phyloP scores from a whole-genome alignment of 2,329 filamentous ascomycete species.

The Juglanconis juglandina region DNA sequence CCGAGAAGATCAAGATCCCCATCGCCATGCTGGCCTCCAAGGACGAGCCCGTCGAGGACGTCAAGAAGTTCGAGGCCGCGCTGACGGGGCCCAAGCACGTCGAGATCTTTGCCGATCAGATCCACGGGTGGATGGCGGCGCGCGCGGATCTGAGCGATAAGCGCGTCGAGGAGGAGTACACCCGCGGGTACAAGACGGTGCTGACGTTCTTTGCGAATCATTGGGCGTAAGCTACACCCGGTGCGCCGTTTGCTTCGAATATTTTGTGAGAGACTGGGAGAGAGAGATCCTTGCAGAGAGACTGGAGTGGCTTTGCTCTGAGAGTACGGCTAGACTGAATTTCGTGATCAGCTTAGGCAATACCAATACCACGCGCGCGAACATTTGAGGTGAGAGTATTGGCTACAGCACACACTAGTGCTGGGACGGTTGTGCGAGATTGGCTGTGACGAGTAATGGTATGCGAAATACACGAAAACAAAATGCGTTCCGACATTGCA shows the following conservation, averaged over 20 bases:
- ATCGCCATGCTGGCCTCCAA: conserved; percentile 62
- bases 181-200: conserved; percentile 58
- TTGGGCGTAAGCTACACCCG: conserved; percentile 24
- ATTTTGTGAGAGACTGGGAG: background rate
- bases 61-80: conserved; percentile 53
- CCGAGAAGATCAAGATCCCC: conserved; percentile 56
- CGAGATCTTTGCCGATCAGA: conserved; percentile 64
- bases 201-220: conserved; percentile 57
- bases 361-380: background rate
- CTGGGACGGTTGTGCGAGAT: background rate
- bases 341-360: background rate
- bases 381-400: background rate
- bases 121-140: conserved; percentile 73
- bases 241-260: background rate
- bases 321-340: background rate
- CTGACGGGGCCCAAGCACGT: conserved; percentile 56
- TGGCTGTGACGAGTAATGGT: background rate
- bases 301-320: background rate
- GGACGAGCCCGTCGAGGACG: conserved; percentile 56
- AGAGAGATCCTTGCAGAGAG: background rate
- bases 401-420: no score
- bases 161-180: conserved; percentile 59
- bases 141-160: conserved; percentile 56
- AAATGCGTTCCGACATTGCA: background rate
- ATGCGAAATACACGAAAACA: background rate